Conservation (phyloP, 176 grass and related monocot genomes). For the Cocos nucifera region DNA sequence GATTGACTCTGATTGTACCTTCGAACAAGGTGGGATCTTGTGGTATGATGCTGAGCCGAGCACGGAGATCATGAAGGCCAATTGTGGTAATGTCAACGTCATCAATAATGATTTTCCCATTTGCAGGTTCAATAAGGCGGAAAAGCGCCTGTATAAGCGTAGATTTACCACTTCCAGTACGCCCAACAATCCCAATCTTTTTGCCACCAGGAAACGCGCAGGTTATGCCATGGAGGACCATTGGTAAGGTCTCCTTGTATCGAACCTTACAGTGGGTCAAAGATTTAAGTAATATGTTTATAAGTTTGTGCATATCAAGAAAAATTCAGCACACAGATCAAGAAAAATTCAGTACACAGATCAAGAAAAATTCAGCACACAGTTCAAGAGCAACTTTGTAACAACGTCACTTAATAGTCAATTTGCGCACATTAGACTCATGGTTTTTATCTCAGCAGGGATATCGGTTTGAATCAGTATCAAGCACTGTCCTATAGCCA, state of each 20-base stretch:
- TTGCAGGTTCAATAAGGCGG: constrained; percentile 74
- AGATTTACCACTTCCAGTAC: constrained; percentile 99
- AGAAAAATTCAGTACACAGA: too few relatives aligned
- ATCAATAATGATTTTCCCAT: constrained; percentile 79
- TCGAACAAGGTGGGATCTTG: constrained; percentile 97
- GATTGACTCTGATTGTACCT: constrained; percentile 87
- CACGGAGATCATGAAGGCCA: constrained; percentile 87
- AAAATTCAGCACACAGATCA: too few relatives aligned
- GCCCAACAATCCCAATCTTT: constrained; percentile 94
- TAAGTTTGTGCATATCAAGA: too few relatives aligned
- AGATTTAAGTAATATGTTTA: too few relatives aligned
- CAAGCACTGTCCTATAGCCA: too few relatives aligned
- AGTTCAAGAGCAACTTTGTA: too few relatives aligned
- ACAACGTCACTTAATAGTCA: too few relatives aligned
- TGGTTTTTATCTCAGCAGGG: too few relatives aligned
- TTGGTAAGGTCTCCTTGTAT: constrained; percentile 82
- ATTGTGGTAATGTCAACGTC: constrained; percentile 58
- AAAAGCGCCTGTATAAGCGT: constrained; percentile 98
- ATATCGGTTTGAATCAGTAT: too few relatives aligned
- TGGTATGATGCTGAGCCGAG: constrained; percentile 84
- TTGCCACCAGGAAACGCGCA: constrained; percentile 80
- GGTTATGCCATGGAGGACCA: constrained; percentile 70
- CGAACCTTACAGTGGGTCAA: constrained; percentile 35
- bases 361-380: too few relatives aligned
- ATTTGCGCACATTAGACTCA: too few relatives aligned